A percentile compares a stretch with the other conserved stretches of the same genome.
phyloP scores from a whole-genome alignment of 768 basidiomycete genomes.

The Suillus weaverae region DNA sequence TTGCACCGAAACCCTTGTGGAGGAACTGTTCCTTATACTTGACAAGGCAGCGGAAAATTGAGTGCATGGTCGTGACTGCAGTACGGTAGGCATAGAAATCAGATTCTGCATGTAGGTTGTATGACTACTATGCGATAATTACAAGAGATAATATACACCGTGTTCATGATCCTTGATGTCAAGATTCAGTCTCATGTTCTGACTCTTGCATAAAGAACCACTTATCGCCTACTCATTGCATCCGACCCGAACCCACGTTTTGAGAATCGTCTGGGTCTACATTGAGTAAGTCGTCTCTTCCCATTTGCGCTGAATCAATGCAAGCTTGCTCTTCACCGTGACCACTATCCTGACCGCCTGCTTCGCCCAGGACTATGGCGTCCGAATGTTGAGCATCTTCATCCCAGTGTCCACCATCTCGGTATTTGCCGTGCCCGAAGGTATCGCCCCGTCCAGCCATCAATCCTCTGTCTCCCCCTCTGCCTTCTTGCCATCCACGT shows the following conservation, averaged over 20 bases:
- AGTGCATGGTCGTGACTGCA: background rate
- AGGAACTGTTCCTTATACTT: background rate
- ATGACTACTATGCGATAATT: slow-evolving; percentile 1
- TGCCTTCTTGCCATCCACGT: slow-evolving; percentile 41
- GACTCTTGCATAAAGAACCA: slow-evolving; percentile 65
- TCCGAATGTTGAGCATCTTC: slow-evolving; percentile 44
- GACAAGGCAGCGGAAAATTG: background rate
- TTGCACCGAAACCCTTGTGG: background rate
- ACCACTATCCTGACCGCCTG: slow-evolving; percentile 24
- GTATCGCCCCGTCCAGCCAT: slow-evolving; percentile 30
- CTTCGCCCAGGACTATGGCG: slow-evolving; percentile 60
- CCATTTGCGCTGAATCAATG: slow-evolving; percentile 3
- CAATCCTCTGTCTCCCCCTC: slow-evolving; percentile 37
- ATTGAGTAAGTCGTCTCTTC: slow-evolving; percentile 2
- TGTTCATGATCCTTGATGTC: slow-evolving; percentile 16
- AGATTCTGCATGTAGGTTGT: background rate
- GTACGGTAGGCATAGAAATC: slow-evolving; percentile 3
- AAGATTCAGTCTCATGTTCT: slow-evolving; percentile 15
- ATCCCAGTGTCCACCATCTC: slow-evolving; percentile 40
- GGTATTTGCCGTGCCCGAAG: slow-evolving; percentile 46
- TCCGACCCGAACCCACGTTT: slow-evolving; percentile 42
- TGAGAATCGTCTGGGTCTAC: background rate
- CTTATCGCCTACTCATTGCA: slow-evolving; percentile 70
- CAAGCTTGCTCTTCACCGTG: slow-evolving; percentile 4
- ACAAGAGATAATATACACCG: slow-evolving; percentile 16